phyloP scores from a whole-genome alignment of 2,329 filamentous ascomycete genomes.

The Fusarium tricinctum region DNA sequence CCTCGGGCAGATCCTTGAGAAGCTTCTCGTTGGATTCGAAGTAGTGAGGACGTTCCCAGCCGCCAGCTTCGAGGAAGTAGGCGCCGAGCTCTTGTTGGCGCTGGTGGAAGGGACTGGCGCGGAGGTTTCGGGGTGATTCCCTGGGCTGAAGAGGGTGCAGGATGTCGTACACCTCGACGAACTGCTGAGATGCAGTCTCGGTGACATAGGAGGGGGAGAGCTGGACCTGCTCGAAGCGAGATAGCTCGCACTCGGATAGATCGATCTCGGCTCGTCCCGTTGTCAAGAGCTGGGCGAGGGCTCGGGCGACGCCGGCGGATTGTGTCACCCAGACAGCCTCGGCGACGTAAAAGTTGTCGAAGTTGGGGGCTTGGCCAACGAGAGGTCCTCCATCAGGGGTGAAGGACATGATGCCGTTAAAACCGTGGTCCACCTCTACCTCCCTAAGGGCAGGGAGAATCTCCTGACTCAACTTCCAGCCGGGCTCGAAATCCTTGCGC shows the following conservation, averaged over 20 bases:
- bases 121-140: conserved; percentile 69
- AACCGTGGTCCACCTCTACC: conserved; percentile 68
- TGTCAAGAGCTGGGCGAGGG: conserved; percentile 71
- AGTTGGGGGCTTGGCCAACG: conserved; percentile 68
- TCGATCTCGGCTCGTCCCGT: conserved; percentile 68
- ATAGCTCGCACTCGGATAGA: conserved; percentile 70
- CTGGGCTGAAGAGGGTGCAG: conserved; percentile 71
- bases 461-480: conserved; percentile 69
- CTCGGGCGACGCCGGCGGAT: conserved; percentile 72
- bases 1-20: conserved; percentile 63
- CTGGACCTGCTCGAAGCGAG: conserved; percentile 73
- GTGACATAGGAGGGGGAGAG: conserved; percentile 67
- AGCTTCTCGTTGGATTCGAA: conserved; percentile 69
- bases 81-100: conserved; percentile 69
- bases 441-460: conserved; percentile 67
- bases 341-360: conserved; percentile 74
- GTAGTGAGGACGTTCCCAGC: conserved; percentile 75
- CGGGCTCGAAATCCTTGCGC: conserved; percentile 69
- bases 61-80: conserved; percentile 70
- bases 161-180: conserved; percentile 75
- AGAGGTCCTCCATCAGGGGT: conserved; percentile 74
- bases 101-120: conserved; percentile 69
- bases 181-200: conserved; percentile 72
- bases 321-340: conserved; percentile 78
- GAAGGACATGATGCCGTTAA: conserved; percentile 77